These are phyloP conservation scores for Psilocybe mexicana DNA, from an alignment of 1,284 basidiomycete species.

Conservation along the genomic window DNA sequence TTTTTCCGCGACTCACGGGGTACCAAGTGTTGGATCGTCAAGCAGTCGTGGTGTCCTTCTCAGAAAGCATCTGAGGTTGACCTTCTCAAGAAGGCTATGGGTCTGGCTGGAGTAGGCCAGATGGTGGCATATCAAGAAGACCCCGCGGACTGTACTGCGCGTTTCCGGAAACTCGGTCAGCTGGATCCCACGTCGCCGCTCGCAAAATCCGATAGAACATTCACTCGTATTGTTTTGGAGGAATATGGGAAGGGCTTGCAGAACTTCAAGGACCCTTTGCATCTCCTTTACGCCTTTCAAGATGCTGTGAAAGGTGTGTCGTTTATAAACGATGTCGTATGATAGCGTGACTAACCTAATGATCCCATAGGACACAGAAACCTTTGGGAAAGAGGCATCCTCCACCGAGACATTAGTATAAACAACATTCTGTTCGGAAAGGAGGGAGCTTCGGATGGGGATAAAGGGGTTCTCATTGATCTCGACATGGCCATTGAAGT, in stretches of 20 bases:
- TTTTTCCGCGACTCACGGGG: conserved; percentile 14
- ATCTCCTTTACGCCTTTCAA: conserved; percentile 16
- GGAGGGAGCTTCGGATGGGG: neutral
- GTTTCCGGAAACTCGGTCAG: neutral
- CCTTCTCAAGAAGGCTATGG: conserved; percentile 9
- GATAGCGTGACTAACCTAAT: neutral
- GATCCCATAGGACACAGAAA: conserved; percentile 13
- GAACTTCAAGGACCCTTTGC: neutral
- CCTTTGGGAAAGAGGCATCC: conserved; percentile 7
- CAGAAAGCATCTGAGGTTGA: conserved; percentile 6
- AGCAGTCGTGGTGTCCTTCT: conserved; percentile 13
- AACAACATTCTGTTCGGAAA: conserved; percentile 15
- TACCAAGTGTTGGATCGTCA: conserved; percentile 20
- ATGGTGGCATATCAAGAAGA: conserved; percentile 17
- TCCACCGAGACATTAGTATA: conserved; percentile 21
- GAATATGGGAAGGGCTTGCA: conserved; percentile 5
- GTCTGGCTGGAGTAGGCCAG: conserved; percentile 18
- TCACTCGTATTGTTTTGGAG: neutral
- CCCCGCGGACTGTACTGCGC: neutral
- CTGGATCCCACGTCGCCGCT: neutral
- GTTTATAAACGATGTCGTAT: neutral
- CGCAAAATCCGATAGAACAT: neutral
- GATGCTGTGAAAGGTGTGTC: conserved; percentile 19
- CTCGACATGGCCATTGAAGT: conserved; percentile 14
- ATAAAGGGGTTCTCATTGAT: conserved; percentile 17